These are phyloP conservation scores for Fusarium sp. DNA, from an alignment of 2,329 filamentous ascomycete genomes.

Conservation along the genomic window DNA sequence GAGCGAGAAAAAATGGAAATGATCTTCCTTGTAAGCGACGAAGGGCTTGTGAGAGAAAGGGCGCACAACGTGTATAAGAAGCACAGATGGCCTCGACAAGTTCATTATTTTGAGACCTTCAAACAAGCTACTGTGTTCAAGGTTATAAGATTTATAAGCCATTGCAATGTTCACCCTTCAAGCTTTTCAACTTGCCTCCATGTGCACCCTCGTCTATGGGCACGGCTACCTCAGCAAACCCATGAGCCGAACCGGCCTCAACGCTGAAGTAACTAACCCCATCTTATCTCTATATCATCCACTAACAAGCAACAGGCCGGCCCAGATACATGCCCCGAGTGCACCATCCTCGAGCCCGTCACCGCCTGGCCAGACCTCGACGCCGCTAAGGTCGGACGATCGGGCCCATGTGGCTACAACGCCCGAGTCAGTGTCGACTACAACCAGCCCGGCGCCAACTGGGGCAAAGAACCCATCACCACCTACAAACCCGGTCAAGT, in stretches of 20 bases:
- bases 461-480: constrained; percentile 54
- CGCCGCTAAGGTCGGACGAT: constrained; percentile 55
- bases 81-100: rapidly evolving
- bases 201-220: not conserved
- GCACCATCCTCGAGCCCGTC: constrained; percentile 64
- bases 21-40: rapidly evolving
- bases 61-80: not conserved
- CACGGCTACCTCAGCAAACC: constrained; percentile 32
- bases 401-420: constrained; percentile 64
- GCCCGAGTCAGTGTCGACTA: constrained; percentile 63
- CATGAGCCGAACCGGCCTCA: constrained; percentile 33
- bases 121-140: rapidly evolving
- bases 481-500: constrained; percentile 57
- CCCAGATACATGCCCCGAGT: constrained; percentile 62
- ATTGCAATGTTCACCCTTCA: not conserved
- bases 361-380: constrained; percentile 59
- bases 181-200: not conserved
- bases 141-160: not conserved
- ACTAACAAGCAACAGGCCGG: constrained; percentile 48
- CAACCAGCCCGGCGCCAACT: constrained; percentile 56
- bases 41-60: rapidly evolving
- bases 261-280: not conserved
- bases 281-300: rapidly evolving
- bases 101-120: rapidly evolving
- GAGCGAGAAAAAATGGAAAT: not conserved